Conservation (phyloP, 2,329 filamentous ascomycete species). For the Fusarium brevicatenulatum region DNA sequence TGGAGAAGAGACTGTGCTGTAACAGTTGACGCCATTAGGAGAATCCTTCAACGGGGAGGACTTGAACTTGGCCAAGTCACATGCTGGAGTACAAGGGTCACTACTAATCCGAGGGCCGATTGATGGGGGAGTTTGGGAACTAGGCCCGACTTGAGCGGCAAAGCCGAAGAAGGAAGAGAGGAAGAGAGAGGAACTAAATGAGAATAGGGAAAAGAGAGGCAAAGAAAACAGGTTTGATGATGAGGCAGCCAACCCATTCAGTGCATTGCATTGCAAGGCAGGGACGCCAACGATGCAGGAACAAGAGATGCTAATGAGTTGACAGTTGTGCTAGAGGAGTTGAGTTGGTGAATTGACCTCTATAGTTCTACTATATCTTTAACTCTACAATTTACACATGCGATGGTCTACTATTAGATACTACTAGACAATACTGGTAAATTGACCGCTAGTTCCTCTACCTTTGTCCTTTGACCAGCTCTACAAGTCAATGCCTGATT, state of each 20-base stretch:
- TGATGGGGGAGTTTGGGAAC: constrained; percentile 2
- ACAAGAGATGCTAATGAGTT: constrained; percentile 5
- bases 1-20: neutral
- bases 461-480: neutral
- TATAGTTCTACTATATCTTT: neutral
- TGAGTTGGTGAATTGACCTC: neutral
- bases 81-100: constrained; percentile 14
- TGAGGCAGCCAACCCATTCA: constrained; percentile 20
- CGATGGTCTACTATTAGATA: neutral
- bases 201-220: neutral
- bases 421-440: neutral
- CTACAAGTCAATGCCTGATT: neutral
- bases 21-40: neutral
- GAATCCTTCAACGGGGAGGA: neutral
- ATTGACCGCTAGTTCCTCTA: neutral
- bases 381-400: neutral
- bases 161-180: constrained; percentile 6
- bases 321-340: neutral
- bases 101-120: constrained; percentile 14
- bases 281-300: constrained; percentile 31
- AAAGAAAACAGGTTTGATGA: constrained; percentile 12
- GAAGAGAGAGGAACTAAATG: neutral
- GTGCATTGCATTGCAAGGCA: neutral
- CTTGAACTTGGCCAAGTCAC: constrained; percentile 6
- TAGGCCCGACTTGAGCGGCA: constrained; percentile 21